Percentiles rank a stretch among this genome's conserved stretches.
Evolutionary conservation across 2,329 filamentous ascomycete species (phyloP).

Genomic region (Septoria linicola): DNA sequence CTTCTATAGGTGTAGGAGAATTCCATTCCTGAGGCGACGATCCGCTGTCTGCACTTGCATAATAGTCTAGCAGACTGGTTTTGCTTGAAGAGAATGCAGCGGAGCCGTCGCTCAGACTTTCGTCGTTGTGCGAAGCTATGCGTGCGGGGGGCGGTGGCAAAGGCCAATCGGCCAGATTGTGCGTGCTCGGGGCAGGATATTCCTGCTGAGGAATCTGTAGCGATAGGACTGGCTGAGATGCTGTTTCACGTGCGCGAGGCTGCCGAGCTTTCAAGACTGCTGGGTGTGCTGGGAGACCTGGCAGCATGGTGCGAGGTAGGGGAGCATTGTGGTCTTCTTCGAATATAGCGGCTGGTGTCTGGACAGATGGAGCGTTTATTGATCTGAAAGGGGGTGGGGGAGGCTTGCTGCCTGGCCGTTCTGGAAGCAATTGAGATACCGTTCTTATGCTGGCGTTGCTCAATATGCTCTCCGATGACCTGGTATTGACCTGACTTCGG

Average conservation of each 20-base stretch:
- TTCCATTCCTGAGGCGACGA: conserved; percentile 26
- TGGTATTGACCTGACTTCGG: neutral
- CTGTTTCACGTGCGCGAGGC: neutral
- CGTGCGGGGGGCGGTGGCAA: conserved; percentile 17
- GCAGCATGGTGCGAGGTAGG: conserved; percentile 17
- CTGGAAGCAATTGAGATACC: conserved; percentile 37
- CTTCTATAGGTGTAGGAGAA: conserved; percentile 28
- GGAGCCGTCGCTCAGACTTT: conserved; percentile 5
- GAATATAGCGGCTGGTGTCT: conserved; percentile 36
- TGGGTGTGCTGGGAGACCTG: conserved; percentile 23
- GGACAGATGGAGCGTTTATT: conserved; percentile 21
- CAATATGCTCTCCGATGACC: conserved; percentile 24
- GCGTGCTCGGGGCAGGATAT: neutral
- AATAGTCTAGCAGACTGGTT: conserved; percentile 34
- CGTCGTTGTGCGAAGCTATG: neutral
- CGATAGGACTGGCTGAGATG: conserved; percentile 15
- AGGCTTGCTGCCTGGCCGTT: conserved; percentile 29
- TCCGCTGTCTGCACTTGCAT: conserved; percentile 33
- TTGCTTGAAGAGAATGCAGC: conserved; percentile 15
- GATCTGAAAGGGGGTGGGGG: conserved; percentile 22
- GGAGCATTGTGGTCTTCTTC: conserved; percentile 34
- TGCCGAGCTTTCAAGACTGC: conserved; percentile 11
- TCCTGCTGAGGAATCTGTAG: conserved; percentile 14
- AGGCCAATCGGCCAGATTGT: conserved; percentile 9
- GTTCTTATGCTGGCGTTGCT: conserved; percentile 31